Evolutionary conservation across 495 filamentous ascomycete species (phyloP), one percentile per base, ranked within the genome.

Genomic region (Paragyromitra xinjiangensis): DNA sequence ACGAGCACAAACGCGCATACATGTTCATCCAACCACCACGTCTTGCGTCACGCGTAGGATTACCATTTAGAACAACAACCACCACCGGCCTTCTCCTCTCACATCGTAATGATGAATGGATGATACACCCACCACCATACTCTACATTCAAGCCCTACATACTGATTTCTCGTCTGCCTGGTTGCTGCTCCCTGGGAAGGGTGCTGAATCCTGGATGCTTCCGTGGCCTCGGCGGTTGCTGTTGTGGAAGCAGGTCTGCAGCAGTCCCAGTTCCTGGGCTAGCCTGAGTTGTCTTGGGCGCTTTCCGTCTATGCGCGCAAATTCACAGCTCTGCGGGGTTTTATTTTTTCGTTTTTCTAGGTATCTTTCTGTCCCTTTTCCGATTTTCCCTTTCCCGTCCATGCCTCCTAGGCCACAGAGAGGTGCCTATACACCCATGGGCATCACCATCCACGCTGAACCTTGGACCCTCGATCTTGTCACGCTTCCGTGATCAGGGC

Each of bases 321-420:
- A 79, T 71, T 79, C 77, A 79, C 77, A 78, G 51, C 67, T 66
- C 74, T 78, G 77, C 77, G 77, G 74, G 77, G 66, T 78, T 76
- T 76, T 58, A 70, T 69, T 65, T 69, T 72, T 71, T 42, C 26
- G 22, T 53, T 71, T 65, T 45, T n/a, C 48, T 56, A 56, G 48
- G 24, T 73, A 58, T 73, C 58, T 34, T 51, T 53, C 26, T 67
- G 62, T 56, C 63, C 63, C 44, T 78, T 69, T 70, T 65, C 58
- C 29, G 63, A 67, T 68, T 63, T 37, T 51, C 50, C 56, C 51
- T 42, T 63, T 69, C 39, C 58, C 34, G 12, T 78, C 50, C 66
- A 42, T 40, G 44, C 34, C 29, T 48, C 34, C 44, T 56, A 34
- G 29, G 3, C 29, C 29, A 50, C 48, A 76, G 48, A 51, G 19